These are phyloP conservation scores for Prunella vulgaris DNA, from an alignment of 257 asterid genomes.

Conservation along the genomic window DNA sequence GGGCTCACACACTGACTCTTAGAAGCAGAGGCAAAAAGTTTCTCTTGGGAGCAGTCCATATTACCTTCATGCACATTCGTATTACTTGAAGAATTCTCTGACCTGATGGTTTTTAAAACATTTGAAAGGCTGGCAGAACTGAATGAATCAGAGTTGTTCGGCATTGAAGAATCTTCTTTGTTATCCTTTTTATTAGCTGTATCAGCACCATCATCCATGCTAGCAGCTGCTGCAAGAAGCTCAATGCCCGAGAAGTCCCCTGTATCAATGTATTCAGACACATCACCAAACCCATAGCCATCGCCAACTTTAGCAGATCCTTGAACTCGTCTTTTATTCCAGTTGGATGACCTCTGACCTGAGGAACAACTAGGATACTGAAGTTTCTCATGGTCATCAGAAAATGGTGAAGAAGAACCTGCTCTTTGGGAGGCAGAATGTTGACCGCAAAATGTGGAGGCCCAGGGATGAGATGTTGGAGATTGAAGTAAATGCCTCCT, in stretches of 20 bases:
- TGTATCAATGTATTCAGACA: slow-evolving; percentile 22
- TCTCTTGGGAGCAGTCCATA: slow-evolving; percentile 20
- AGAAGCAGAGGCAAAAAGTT: slow-evolving; percentile 24
- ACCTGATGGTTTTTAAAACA: slow-evolving; percentile 20
- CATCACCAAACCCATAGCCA: slow-evolving; percentile 22
- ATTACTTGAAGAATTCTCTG: slow-evolving; percentile 19
- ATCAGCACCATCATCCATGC: slow-evolving; percentile 36
- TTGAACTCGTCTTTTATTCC: slow-evolving; percentile 23
- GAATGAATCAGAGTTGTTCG: slow-evolving; percentile 28
- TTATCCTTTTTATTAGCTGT: slow-evolving; percentile 32
- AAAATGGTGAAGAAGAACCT: slow-evolving; percentile 35
- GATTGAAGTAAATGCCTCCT: slow-evolving; percentile 51
- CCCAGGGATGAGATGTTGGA: slow-evolving; percentile 33
- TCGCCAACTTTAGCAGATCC: slow-evolving; percentile 19
- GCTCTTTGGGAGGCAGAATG: slow-evolving; percentile 33
- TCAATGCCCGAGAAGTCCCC: slow-evolving; percentile 79
- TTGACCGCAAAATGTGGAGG: slow-evolving; percentile 23
- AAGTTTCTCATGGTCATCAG: slow-evolving; percentile 36
- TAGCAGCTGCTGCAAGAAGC: slow-evolving; percentile 85
- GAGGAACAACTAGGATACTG: slow-evolving; percentile 35
- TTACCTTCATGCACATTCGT: slow-evolving; percentile 22
- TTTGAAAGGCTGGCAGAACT: slow-evolving; percentile 20
- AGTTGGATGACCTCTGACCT: slow-evolving; percentile 31
- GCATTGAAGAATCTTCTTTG: slow-evolving; percentile 29
- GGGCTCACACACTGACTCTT: slow-evolving; percentile 27